Evolutionary conservation across 2,329 filamentous ascomycete species (phyloP), one percentile per base, ranked within the genome.

Genomic region (Trichoderma atrobrunneum): DNA sequence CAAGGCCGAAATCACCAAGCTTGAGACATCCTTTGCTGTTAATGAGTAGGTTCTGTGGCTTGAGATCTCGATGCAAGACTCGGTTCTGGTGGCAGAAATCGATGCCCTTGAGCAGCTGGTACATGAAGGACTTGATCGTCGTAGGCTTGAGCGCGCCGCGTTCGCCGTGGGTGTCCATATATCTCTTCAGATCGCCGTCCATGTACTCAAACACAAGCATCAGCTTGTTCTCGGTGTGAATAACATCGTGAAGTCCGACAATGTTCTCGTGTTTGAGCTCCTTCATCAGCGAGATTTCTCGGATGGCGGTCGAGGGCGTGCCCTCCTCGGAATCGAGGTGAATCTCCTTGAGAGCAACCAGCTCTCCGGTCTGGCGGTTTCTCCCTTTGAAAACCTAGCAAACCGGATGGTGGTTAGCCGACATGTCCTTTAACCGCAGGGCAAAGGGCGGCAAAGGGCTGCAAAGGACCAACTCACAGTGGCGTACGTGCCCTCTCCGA

Each of bases 161-260:
- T 77, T 98, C 94, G 78, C 95, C 94, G 72, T 94, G 88, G 7
- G 91, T 93, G 81, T 99, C 96, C 96, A 99, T 99, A 84, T 98
- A 98, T 80, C 97, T 94, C 86, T 99, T 99, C 12, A 99, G 85
- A 79, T 99, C 96, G 80, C 95, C 94, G 83, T 99, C 96, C 95
- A 99, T 98, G 83, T 91, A 97, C 82, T 99, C 96, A 78, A 99
- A 99, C 11, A 99, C 96, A 54, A 99, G 91, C 96, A 99, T 99
- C 72, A 99, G 90, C 82, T 99, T 99, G 85, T 98, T 99, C 86
- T 99, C 96, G 72, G 96, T 99, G 83, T 99, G 96, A 78, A 99
- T 98, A 71, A 99, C 96, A 87, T 99, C 96, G 87, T 98, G 94
- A 6, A 99, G 90, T 72, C 92, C 93, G 78, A 99, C 95, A 76